A percentile compares a stretch with the other conserved stretches of the same genome.
Conservation (phyloP, 1,139 yeast species). For the Tardiomyces depauwii region DNA sequence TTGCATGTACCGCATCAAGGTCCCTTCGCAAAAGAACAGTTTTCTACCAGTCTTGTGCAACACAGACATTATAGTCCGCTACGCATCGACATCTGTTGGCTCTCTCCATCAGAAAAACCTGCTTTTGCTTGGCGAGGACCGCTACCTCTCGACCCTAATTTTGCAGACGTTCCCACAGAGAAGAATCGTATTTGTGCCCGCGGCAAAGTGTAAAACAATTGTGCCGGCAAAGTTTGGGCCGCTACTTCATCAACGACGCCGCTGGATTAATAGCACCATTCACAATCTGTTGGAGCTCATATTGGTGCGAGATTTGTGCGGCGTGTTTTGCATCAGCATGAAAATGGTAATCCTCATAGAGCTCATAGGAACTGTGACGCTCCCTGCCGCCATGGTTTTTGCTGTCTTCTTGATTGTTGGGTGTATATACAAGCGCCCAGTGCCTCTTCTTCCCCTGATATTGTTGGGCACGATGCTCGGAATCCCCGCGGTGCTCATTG, state of each 20-base stretch:
- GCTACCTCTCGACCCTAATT: constrained; percentile 26
- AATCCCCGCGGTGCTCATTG: constrained; percentile 68
- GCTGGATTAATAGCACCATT: constrained; percentile 30
- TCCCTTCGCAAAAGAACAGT: constrained; percentile 36
- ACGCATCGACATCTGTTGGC: constrained; percentile 23
- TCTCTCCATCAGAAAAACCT: constrained; percentile 26
- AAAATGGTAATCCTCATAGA: constrained; percentile 26
- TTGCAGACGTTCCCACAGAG: constrained; percentile 25
- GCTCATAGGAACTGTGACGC: constrained; percentile 39
- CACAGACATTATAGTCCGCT: constrained; percentile 24
- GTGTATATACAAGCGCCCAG: constrained; percentile 58
- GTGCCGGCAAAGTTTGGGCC: constrained; percentile 24
- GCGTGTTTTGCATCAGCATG: constrained; percentile 28
- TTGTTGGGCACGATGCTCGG: constrained; percentile 73
- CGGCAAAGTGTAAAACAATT: constrained; percentile 24
- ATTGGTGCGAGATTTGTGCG: constrained; percentile 24
- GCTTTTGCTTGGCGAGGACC: constrained; percentile 26
- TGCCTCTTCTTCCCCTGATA: constrained; percentile 60
- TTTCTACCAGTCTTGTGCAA: constrained; percentile 19
- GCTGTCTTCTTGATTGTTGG: constrained; percentile 65
- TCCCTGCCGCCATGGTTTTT: constrained; percentile 79
- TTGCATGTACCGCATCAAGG: constrained; percentile 32
- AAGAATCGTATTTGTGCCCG: constrained; percentile 25
- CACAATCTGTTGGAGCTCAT: constrained; percentile 26
- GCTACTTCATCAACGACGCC: constrained; percentile 26